These are phyloP conservation scores for Fonsecaea multimorphosa DNA, from an alignment of 2,329 filamentous ascomycete species.

Conservation along the genomic window DNA sequence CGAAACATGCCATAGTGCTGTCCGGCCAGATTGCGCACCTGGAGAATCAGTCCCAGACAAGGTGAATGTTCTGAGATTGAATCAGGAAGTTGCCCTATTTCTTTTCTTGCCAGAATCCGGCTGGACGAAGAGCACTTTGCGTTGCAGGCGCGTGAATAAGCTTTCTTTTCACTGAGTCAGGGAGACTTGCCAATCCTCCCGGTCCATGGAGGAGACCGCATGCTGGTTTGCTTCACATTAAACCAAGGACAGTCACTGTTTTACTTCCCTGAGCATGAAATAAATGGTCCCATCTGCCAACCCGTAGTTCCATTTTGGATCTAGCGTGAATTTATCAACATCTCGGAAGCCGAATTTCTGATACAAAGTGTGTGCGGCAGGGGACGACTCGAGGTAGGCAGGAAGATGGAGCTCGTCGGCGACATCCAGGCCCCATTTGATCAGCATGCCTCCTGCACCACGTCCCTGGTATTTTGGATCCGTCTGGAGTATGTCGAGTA, in stretches of 20 bases:
- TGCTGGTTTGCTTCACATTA: neutral
- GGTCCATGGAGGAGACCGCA: neutral
- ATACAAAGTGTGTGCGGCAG: slow-evolving; percentile 52
- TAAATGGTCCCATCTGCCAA: slow-evolving; percentile 19
- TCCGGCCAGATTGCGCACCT: neutral
- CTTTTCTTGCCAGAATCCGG: neutral
- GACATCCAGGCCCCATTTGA: slow-evolving; percentile 48
- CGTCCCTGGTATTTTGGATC: slow-evolving; percentile 47
- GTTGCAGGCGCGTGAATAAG: neutral
- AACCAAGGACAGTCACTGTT: neutral
- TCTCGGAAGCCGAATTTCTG: slow-evolving; percentile 54
- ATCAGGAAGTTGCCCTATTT: neutral
- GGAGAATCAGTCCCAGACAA: neutral
- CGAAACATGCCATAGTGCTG: neutral
- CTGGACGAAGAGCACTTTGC: neutral
- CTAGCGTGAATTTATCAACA: slow-evolving; percentile 18
- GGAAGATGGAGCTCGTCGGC: slow-evolving; percentile 49
- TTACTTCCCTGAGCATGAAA: slow-evolving; percentile 25
- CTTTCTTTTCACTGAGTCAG: neutral
- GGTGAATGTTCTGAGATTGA: neutral
- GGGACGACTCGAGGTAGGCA: slow-evolving; percentile 57
- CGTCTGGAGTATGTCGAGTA: slow-evolving; percentile 52
- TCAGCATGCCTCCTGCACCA: slow-evolving; percentile 51
- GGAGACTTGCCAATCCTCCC: neutral
- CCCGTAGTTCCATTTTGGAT: slow-evolving; percentile 25